phyloP scores from a whole-genome alignment of 2,329 filamentous ascomycete genomes.

The Penicillium thymicola region DNA sequence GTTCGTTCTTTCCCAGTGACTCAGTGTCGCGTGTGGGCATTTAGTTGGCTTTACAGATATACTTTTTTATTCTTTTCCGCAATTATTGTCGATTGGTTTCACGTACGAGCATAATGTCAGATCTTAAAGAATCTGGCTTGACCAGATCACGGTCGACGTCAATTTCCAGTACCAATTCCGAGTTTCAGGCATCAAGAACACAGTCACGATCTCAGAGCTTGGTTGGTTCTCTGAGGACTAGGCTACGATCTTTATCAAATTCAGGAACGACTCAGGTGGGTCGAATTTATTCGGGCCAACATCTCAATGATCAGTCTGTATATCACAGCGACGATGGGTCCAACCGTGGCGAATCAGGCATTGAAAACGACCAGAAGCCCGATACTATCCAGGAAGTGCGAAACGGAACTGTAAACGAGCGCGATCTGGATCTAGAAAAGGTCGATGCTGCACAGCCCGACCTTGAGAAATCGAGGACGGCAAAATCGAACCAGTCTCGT shows the following conservation, averaged over 20 bases:
- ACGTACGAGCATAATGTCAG: constrained; percentile 10
- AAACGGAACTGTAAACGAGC: constrained; percentile 26
- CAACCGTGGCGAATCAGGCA: background rate
- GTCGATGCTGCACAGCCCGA: constrained; percentile 9
- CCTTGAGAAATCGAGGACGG: constrained; percentile 25
- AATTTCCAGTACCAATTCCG: constrained; percentile 16
- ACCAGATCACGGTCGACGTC: constrained; percentile 16
- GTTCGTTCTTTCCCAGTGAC: background rate
- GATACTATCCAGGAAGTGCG: constrained; percentile 23
- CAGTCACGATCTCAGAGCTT: constrained; percentile 3
- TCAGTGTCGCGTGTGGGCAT: background rate
- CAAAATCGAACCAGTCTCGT: constrained; percentile 19
- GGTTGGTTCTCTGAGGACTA: constrained; percentile 2
- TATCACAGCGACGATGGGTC: constrained; percentile 29
- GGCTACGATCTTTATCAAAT: constrained; percentile 18
- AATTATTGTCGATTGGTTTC: background rate
- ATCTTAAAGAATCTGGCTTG: constrained; percentile 2
- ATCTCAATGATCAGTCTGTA: constrained; percentile 34
- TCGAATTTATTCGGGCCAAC: constrained; percentile 30
- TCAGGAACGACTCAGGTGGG: constrained; percentile 16
- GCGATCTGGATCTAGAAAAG: constrained; percentile 28
- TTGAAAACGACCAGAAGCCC: constrained; percentile 10
- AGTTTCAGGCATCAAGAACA: constrained; percentile 6
- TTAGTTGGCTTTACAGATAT: background rate
- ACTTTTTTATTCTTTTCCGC: no score